Evolutionary conservation across 2,329 filamentous ascomycete genomes (phyloP).

Genomic region (Claviceps pusilla): DNA sequence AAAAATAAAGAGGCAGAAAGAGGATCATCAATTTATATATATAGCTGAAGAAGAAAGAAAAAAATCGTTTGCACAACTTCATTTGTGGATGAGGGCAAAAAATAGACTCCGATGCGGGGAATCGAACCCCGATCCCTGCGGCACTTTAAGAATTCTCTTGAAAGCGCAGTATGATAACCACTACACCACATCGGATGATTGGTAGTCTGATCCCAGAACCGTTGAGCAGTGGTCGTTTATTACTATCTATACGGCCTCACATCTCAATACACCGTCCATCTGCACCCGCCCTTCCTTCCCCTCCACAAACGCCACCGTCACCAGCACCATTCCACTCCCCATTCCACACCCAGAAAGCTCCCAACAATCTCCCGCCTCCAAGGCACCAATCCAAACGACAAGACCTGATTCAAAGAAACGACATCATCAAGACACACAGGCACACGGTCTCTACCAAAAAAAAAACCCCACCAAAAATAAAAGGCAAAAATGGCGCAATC

Average conservation of each 20-base stretch:
- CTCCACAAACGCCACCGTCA: neutral
- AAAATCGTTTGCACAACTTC: neutral
- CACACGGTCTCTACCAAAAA: no score
- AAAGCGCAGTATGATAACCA: conserved; percentile 9
- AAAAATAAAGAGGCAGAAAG: no score
- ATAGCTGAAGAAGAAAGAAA: no score
- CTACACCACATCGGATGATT: conserved; percentile 6
- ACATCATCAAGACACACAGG: neutral
- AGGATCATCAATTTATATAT: no score
- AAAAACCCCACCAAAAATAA: neutral
- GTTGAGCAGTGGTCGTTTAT: rapidly evolving
- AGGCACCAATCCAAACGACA: no score
- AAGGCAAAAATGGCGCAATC: conserved; percentile 35
- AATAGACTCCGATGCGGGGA: conserved; percentile 6
- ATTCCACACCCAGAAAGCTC: neutral
- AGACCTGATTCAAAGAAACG: no score
- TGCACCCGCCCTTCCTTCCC: neutral
- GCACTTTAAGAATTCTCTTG: neutral
- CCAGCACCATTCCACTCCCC: neutral
- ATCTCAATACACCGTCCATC: no score
- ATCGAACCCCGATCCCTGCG: conserved; percentile 8
- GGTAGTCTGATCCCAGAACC: neutral
- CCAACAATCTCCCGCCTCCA: neutral
- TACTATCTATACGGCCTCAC: neutral
- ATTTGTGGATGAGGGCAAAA: neutral